phyloP scores from a whole-genome alignment of 768 basidiomycete genomes.

The Kwoniella europaea region DNA sequence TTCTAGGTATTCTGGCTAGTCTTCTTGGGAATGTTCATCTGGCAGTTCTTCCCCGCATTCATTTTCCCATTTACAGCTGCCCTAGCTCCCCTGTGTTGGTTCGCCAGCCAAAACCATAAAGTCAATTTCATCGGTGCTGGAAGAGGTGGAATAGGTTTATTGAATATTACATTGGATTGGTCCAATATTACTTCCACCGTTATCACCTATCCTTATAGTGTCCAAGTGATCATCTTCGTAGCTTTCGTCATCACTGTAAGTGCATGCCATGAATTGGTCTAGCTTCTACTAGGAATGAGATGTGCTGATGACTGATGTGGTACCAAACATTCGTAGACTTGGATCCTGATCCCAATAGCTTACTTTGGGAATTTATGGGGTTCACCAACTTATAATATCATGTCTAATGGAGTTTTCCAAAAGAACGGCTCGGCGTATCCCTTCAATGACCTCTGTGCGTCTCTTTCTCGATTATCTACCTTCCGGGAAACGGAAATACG shows the following conservation, averaged over 20 bases:
- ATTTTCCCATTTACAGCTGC: constrained; percentile 20
- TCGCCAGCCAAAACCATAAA: constrained; percentile 15
- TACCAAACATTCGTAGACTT: too few species aligned
- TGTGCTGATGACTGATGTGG: neutral
- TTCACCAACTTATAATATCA: constrained; percentile 24
- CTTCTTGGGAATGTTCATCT: constrained; percentile 21
- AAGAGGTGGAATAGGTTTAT: constrained; percentile 18
- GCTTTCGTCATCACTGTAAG: constrained; percentile 16
- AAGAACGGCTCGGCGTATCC: constrained; percentile 24
- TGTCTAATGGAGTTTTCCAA: constrained; percentile 24
- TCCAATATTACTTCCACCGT: constrained; percentile 26
- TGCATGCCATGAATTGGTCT: too few species aligned
- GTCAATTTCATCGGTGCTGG: constrained; percentile 28
- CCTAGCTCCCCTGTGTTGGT: constrained; percentile 23
- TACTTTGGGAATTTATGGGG: constrained; percentile 26
- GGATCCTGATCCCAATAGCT: constrained; percentile 22
- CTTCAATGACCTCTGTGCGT: constrained; percentile 17
- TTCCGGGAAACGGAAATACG: too few species aligned
- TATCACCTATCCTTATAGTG: constrained; percentile 20
- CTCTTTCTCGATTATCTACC: too few species aligned
- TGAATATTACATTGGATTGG: constrained; percentile 25
- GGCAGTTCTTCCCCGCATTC: constrained; percentile 25
- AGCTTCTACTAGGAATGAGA: neutral
- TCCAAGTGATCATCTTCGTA: constrained; percentile 7
- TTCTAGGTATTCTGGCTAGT: constrained; percentile 21